Conservation (phyloP, 306 rosid species). For the Pyrus bretschneideri region DNA sequence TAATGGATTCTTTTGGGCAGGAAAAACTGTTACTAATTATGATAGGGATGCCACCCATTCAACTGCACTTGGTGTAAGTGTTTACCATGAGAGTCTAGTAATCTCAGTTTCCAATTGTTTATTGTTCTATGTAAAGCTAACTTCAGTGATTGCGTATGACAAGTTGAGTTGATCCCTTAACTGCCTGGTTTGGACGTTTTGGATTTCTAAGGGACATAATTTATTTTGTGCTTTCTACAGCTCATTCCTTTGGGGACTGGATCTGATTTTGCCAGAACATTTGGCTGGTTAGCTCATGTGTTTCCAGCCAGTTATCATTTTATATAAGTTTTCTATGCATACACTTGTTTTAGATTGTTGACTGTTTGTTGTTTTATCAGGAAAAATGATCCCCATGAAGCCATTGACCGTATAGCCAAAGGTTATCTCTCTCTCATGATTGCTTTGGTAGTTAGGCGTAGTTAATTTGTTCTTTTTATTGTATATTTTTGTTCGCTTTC, state of each 20-base stretch:
- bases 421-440: slow-evolving; percentile 26
- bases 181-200: neutral
- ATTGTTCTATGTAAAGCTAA: neutral
- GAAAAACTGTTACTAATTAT: slow-evolving; percentile 63
- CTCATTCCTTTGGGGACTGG: slow-evolving; percentile 95
- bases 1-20: slow-evolving; percentile 96
- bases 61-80: slow-evolving; percentile 97
- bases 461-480: slow-evolving; percentile 6
- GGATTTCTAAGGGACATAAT: slow-evolving; percentile 19
- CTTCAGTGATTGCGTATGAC: neutral
- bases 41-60: slow-evolving; percentile 45
- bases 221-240: slow-evolving; percentile 46
- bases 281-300: slow-evolving; percentile 63
- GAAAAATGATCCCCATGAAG: slow-evolving; percentile 81
- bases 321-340: neutral
- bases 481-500: neutral
- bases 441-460: neutral
- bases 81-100: slow-evolving; percentile 6
- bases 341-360: slow-evolving; percentile 11
- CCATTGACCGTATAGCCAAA: slow-evolving; percentile 71
- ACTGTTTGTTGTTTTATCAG: slow-evolving; percentile 34
- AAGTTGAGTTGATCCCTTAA: neutral
- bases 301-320: slow-evolving; percentile 1
- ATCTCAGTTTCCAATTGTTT: slow-evolving; percentile 6
- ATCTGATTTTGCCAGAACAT: slow-evolving; percentile 85